Conservation (phyloP, 164 flowering plant species). For the Magnolia changhungtana region DNA sequence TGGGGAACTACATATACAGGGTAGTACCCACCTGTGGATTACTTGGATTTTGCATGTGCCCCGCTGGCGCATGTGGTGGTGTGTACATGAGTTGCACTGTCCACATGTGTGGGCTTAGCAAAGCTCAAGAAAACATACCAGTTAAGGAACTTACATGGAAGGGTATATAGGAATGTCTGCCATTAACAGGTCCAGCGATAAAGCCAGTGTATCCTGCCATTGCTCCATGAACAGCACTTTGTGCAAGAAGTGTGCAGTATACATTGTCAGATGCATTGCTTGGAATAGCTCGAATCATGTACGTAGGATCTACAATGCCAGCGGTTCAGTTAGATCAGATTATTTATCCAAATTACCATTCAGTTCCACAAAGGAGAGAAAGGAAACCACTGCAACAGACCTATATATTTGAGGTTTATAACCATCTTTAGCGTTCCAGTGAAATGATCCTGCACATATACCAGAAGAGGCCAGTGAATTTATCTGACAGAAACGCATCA, state of each 20-base stretch:
- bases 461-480: neutral
- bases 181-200: slow-evolving; percentile 80
- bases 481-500: neutral
- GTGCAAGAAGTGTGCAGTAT: slow-evolving; percentile 97
- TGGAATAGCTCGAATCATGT: slow-evolving; percentile 96
- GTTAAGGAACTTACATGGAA: slow-evolving; percentile 58
- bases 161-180: slow-evolving; percentile 89
- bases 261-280: slow-evolving; percentile 94
- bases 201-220: slow-evolving; percentile 98
- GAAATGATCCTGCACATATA: slow-evolving; percentile 66
- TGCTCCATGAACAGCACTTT: slow-evolving; percentile 92
- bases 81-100: neutral
- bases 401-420: slow-evolving; percentile 84
- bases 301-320: slow-evolving; percentile 74
- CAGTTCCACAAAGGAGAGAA: neutral
- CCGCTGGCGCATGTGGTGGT: too few species aligned
- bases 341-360: neutral
- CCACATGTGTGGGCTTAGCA: neutral
- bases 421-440: slow-evolving; percentile 34
- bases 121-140: neutral
- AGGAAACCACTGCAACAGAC: slow-evolving; percentile 23
- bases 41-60: neutral
- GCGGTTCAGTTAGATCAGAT: slow-evolving; percentile 2
- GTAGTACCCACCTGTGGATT: neutral
- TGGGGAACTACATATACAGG: neutral